Evolutionary conservation across 2,329 filamentous ascomycete species (phyloP).

Genomic region (Botrytis galanthina): DNA sequence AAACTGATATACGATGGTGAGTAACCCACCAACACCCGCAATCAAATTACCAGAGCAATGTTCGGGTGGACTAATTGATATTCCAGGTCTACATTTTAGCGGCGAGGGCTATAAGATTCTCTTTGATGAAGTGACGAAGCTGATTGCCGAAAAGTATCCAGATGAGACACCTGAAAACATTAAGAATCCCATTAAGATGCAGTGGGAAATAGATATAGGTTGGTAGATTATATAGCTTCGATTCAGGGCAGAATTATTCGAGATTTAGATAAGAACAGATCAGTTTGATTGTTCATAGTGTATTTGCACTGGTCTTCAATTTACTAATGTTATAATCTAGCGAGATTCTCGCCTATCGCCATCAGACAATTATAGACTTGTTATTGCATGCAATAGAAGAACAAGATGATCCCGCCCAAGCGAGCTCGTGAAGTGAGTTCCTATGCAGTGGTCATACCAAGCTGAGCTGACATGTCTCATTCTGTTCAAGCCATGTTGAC

Average conservation of each 20-base stretch:
- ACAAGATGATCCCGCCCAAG: neutral
- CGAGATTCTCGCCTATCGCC: neutral
- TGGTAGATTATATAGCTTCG: neutral
- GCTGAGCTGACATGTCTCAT: neutral
- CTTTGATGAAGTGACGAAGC: constrained; percentile 8
- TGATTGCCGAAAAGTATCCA: constrained; percentile 1
- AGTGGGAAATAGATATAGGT: constrained; percentile 16
- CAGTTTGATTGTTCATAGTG: neutral
- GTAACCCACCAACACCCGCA: neutral
- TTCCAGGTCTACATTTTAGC: constrained; percentile 12
- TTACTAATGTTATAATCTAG: neutral
- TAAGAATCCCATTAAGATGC: neutral
- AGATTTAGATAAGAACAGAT: neutral
- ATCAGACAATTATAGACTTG: neutral
- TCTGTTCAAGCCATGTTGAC: neutral
- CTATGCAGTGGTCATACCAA: neutral
- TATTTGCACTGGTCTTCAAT: neutral
- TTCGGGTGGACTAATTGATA: neutral
- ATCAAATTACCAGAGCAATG: neutral
- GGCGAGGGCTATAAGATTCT: constrained; percentile 17
- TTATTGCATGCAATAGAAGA: neutral
- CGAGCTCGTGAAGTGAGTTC: neutral
- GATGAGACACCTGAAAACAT: constrained; percentile 12
- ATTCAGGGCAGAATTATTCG: neutral
- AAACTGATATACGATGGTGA: constrained; percentile 12